Base-by-base conservation (phyloP, 1,284 basidiomycete species). In the Papiliotrema nemorosa region DNA sequence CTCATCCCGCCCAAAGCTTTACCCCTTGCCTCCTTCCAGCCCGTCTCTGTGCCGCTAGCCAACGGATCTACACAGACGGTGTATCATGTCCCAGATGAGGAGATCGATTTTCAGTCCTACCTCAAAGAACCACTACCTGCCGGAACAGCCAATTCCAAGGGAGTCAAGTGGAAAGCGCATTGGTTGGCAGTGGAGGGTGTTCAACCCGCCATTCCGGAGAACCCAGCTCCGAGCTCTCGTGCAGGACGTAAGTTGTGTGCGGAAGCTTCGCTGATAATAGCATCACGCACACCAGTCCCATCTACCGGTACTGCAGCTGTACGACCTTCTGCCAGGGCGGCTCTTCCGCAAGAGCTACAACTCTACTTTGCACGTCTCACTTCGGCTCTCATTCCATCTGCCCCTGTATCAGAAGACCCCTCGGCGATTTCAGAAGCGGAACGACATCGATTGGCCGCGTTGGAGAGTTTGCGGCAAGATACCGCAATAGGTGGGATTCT, bases 141-240 rank as follows among this genome's bases (percentile, higher is more conserved):
- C 1, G 69, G 65, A 20, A 50, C 70, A 18, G 62, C 62, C 13
- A 67, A 64, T 53, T 64, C 65, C 9, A 67, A 68, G 0, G 70
- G 70, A 7, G 73, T 76, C 22, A 66, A 69, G 48, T 76, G 75
- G 75, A 73, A 70, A 22, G 90, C 92, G 3, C 94, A 98, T 70
- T 98, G 94, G 96, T 80, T 99, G 21, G 93, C 94, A 0, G 90
- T 98, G 22, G 94, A 99, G 69, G 94, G 96, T 33, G 88, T 99
- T 3, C 94, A 98, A 69, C 94, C 96, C 0, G 82, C 93, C 16
- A 88, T 97, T 37, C 90, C 92, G 5, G 92, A 98, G 73, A 99
- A 98, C 67, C 96, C 96, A 0, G 87, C 90, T 1, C 77, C 76
- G 16, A 64, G 47, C 3, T 56, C 59, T 18, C 50, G 63, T 22